A percentile compares a stretch with the other conserved stretches of the same genome.
Evolutionary conservation across 2,329 filamentous ascomycete species (phyloP).

Genomic region (Cadophora malorum): DNA sequence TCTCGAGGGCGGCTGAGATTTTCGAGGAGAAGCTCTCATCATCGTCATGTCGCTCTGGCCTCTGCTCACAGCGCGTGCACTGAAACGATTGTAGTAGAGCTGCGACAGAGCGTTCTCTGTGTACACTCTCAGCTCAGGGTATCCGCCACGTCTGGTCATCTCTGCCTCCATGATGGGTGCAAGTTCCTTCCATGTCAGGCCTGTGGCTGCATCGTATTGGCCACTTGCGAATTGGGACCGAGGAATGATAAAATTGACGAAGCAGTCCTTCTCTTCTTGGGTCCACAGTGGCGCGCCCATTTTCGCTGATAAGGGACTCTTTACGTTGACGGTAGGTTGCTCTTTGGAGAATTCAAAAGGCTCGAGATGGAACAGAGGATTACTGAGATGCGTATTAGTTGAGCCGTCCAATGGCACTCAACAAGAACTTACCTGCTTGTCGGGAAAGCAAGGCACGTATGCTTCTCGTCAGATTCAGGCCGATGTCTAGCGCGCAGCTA

Average conservation of each 20-base stretch:
- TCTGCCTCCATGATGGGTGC: slow-evolving; percentile 7
- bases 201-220: not conserved
- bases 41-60: not conserved
- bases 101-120: not conserved
- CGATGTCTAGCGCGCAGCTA: too few relatives aligned
- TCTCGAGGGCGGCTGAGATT: not conserved
- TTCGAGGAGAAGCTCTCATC: not conserved
- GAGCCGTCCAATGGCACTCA: not conserved
- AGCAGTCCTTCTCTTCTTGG: not conserved
- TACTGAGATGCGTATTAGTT: not conserved
- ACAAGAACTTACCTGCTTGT: not conserved
- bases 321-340: not conserved
- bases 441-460: not conserved
- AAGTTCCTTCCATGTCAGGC: slow-evolving; percentile 4
- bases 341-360: not conserved
- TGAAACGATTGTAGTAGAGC: not conserved
- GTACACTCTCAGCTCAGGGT: not conserved
- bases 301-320: not conserved
- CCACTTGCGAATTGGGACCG: not conserved
- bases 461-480: too few relatives aligned
- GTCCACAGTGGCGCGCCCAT: not conserved
- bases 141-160: slow-evolving; percentile 3
- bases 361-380: not conserved
- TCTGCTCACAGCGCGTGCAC: not conserved
- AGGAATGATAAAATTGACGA: not conserved